phyloP scores from a whole-genome alignment of 2,329 filamentous ascomycete species.

The Westerdykella ornata region DNA sequence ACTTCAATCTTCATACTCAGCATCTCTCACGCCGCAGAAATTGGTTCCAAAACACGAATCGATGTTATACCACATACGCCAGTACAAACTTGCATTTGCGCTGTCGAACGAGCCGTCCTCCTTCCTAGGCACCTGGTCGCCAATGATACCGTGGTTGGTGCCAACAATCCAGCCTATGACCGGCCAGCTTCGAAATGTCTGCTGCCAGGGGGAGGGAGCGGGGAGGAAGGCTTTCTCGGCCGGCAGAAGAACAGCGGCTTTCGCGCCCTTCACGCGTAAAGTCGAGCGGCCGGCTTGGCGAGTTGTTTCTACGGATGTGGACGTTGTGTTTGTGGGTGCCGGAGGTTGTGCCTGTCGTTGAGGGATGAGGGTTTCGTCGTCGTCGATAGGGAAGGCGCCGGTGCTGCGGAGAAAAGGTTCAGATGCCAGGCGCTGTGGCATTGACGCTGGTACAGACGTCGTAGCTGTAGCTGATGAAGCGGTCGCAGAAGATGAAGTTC shows the following conservation, averaged over 20 bases:
- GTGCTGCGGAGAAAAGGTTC: slow-evolving; percentile 12
- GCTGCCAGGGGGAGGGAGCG: slow-evolving; percentile 37
- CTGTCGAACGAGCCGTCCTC: slow-evolving; percentile 74
- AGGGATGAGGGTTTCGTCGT: slow-evolving; percentile 12
- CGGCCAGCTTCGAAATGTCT: slow-evolving; percentile 44
- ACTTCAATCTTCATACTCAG: slow-evolving; percentile 38
- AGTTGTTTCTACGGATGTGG: slow-evolving; percentile 10
- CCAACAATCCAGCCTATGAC: slow-evolving; percentile 44
- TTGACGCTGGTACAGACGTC: slow-evolving; percentile 15
- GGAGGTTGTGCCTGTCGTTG: slow-evolving; percentile 31
- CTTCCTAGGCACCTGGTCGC: slow-evolving; percentile 64
- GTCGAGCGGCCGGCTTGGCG: slow-evolving; percentile 17
- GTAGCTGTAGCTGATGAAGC: slow-evolving; percentile 40
- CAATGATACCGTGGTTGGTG: slow-evolving; percentile 56
- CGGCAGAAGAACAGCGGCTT: slow-evolving; percentile 37
- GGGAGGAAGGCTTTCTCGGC: slow-evolving; percentile 45
- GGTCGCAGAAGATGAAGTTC: slow-evolving; percentile 30
- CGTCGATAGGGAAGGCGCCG: slow-evolving; percentile 20
- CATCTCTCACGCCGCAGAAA: slow-evolving; percentile 53
- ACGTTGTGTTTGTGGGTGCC: slow-evolving; percentile 11
- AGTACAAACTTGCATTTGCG: slow-evolving; percentile 55
- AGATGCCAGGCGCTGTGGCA: slow-evolving; percentile 21
- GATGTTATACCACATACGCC: slow-evolving; percentile 53
- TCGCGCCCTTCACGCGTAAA: slow-evolving; percentile 28
- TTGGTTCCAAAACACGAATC: slow-evolving; percentile 54